phyloP scores from a whole-genome alignment of 352 stramenopile genomes.

The Hyaloperonospora arabidopsidis region DNA sequence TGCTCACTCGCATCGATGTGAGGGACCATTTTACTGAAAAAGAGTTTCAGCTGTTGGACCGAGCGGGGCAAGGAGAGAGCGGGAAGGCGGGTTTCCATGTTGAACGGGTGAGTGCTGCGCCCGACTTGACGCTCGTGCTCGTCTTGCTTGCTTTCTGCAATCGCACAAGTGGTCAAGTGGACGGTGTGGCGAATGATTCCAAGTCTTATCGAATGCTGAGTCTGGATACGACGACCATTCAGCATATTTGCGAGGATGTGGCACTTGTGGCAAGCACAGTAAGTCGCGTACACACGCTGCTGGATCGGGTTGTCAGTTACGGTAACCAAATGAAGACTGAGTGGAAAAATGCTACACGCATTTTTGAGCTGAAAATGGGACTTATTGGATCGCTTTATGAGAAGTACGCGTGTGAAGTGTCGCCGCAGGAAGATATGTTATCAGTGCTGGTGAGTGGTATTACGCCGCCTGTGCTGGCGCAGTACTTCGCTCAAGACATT shows the following conservation, averaged over 20 bases:
- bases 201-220: constrained; percentile 31
- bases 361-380: constrained; percentile 75
- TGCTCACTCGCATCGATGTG: constrained; percentile 41
- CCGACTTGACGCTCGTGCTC: constrained; percentile 37
- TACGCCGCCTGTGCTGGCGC: constrained; percentile 48
- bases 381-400: constrained; percentile 68
- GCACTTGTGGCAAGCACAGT: constrained; percentile 25
- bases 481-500: constrained; percentile 80
- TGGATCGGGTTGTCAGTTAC: constrained; percentile 27
- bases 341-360: constrained; percentile 70
- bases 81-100: constrained; percentile 18
- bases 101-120: constrained; percentile 28
- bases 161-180: background rate
- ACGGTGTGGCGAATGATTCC: background rate
- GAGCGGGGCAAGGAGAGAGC: constrained; percentile 2
- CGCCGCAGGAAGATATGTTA: constrained; percentile 71
- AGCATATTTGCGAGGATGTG: constrained; percentile 28
- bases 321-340: constrained; percentile 41
- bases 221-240: constrained; percentile 30
- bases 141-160: constrained; percentile 23
- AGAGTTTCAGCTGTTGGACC: constrained; percentile 15
- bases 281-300: constrained; percentile 19
- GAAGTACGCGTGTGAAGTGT: constrained; percentile 58
- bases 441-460: constrained; percentile 48
- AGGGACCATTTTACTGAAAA: constrained; percentile 20